Conservation (phyloP, 495 filamentous ascomycete species). For the Aspergillus affinis region DNA sequence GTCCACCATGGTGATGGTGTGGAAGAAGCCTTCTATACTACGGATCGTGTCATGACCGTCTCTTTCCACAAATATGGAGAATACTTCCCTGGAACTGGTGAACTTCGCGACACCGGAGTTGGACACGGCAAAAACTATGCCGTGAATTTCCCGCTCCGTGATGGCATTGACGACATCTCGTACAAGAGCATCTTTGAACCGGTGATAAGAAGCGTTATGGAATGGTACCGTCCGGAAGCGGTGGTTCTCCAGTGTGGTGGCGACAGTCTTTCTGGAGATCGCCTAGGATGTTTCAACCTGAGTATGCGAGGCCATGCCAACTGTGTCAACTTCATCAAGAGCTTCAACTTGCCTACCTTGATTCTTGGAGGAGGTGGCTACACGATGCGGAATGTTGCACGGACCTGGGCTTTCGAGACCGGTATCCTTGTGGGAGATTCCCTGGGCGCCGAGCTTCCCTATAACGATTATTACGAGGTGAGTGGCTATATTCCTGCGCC, state of each 20-base stretch:
- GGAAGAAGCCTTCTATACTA: slow-evolving; percentile 96
- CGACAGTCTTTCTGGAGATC: slow-evolving; percentile 91
- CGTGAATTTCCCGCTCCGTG: slow-evolving; percentile 93
- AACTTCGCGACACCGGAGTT: slow-evolving; percentile 92
- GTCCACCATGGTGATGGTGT: slow-evolving; percentile 98
- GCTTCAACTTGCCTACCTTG: slow-evolving; percentile 85
- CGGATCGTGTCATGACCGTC: slow-evolving; percentile 96
- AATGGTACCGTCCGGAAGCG: slow-evolving; percentile 90
- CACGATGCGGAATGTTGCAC: slow-evolving; percentile 97
- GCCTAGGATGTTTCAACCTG: slow-evolving; percentile 95
- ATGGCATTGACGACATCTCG: slow-evolving; percentile 88
- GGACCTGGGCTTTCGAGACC: slow-evolving; percentile 97
- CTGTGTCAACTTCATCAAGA: slow-evolving; percentile 93
- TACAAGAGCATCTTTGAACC: slow-evolving; percentile 98
- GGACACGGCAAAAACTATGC: slow-evolving; percentile 91
- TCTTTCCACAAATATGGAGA: slow-evolving; percentile 99
- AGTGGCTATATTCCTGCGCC: slow-evolving; percentile 17
- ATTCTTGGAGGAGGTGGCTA: slow-evolving; percentile 96
- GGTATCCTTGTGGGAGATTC: slow-evolving; percentile 81
- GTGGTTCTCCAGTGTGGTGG: slow-evolving; percentile 97
- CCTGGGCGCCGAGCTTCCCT: slow-evolving; percentile 81
- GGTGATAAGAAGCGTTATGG: slow-evolving; percentile 89
- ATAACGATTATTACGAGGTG: slow-evolving; percentile 98
- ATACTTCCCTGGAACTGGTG: slow-evolving; percentile 96
- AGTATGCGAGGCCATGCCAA: slow-evolving; percentile 98